Percentiles rank a stretch among this genome's conserved stretches.
Evolutionary conservation across 208 protist species (phyloP).

Genomic region (Leptomonas pyrrhocoris): DNA sequence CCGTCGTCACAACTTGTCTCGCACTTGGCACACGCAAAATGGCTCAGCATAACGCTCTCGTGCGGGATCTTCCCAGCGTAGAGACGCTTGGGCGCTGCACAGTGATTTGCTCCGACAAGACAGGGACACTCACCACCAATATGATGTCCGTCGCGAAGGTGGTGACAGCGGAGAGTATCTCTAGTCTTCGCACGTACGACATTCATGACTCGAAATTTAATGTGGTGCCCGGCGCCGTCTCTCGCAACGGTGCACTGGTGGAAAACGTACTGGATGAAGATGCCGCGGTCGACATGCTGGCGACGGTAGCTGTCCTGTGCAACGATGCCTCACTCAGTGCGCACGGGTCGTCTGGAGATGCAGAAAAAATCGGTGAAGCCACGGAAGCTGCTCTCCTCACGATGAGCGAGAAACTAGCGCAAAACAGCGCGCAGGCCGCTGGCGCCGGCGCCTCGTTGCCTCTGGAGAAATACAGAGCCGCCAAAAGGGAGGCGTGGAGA

Average conservation of each 20-base stretch:
- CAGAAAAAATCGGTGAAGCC: conserved; percentile 85
- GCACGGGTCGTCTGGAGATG: conserved; percentile 23
- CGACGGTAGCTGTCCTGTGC: conserved; percentile 69
- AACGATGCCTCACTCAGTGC: conserved; percentile 75
- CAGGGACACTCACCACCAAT: conserved; percentile 99
- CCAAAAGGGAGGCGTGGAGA: conserved; percentile 43
- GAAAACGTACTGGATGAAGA: conserved; percentile 34
- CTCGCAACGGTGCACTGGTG: not conserved
- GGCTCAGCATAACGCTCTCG: conserved; percentile 95
- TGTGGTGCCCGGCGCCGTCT: conserved; percentile 40
- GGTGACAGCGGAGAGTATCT: conserved; percentile 37
- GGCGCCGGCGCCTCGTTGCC: conserved; percentile 4
- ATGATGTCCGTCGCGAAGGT: conserved; percentile 94
- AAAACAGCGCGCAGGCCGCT: conserved; percentile 1
- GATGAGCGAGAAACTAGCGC: conserved; percentile 91
- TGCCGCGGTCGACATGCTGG: conserved; percentile 60
- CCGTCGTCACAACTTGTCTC: conserved; percentile 96
- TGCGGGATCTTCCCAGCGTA: conserved; percentile 95
- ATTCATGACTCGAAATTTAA: conserved; percentile 68
- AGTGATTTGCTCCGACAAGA: conserved; percentile 99
- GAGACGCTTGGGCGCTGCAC: conserved; percentile 98
- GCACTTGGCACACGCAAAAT: conserved; percentile 96
- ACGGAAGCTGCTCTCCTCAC: conserved; percentile 92
- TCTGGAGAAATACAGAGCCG: conserved; percentile 36
- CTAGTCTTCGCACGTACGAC: conserved; percentile 35